Evolutionary conservation across 1,284 basidiomycete species (phyloP), one percentile per base, ranked within the genome.

Genomic region (Inonotus obliquus): DNA sequence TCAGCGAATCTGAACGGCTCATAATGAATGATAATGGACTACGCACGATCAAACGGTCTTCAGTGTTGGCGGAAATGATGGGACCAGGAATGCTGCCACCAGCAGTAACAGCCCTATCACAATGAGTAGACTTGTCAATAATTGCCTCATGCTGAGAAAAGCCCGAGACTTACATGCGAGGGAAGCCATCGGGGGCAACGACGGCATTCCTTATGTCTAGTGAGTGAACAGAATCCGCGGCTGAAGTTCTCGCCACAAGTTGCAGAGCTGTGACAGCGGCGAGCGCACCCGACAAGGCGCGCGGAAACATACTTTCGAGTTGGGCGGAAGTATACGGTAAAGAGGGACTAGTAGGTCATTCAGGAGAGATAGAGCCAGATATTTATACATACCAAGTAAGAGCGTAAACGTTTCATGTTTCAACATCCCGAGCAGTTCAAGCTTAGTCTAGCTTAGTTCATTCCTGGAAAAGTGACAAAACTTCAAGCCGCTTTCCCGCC

Each of bases 171-270:
- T 57, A 78, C 74, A 68, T 70, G 45, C 77, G 75, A 56, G 59
- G 53, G 61, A 73, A 77, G 27, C 78, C 79, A 69, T 79, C 78
- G 2, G 78, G 79, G 7, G 73, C 60, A 51, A 80, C 69, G 35
- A 67, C 62, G 17, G 52, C 58, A 60, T 79, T 79, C 21, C 66
- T 67, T 23, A 79, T 74, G 21, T 69, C 64, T 4, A 78, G 29
- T 4, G 57, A 17, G 51, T 19, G 38, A n/a, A 65, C 29, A 11
- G 51, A 45, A 35, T 55, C 54, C 19, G 54, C 54, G 14, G 54
- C 54, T 13, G 13, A 55, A 5, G 37, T 35, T 11, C 37, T 25
- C 38, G 21, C 19, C 38, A 45, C 19, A 19, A 39, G 21, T 17
- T 39, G 38, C 17, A 39, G 54, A 54, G 32, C 25, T 17, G 51